These are phyloP conservation scores for Apiospora hydei DNA, from an alignment of 2,329 filamentous ascomycete genomes.

Conservation along the genomic window DNA sequence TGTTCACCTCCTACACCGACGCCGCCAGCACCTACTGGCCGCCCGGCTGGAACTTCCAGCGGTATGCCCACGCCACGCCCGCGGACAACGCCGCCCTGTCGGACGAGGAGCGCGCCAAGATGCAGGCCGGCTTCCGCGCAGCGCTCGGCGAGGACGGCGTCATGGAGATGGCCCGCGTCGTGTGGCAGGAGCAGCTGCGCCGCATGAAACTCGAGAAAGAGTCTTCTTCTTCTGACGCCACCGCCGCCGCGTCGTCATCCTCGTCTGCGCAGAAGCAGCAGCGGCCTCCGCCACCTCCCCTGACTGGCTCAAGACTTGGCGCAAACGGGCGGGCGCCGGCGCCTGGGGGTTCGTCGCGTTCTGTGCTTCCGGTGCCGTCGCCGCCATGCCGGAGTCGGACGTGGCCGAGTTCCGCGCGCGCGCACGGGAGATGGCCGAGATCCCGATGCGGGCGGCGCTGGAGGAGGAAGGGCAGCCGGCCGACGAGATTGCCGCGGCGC, in stretches of 20 bases:
- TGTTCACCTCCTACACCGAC: conserved; percentile 29
- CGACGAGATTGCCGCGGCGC: conserved; percentile 27
- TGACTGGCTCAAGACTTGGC: conserved; percentile 30
- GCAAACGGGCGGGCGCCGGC: conserved; percentile 18
- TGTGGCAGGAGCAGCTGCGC: conserved; percentile 26
- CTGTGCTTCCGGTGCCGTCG: neutral
- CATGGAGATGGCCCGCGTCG: conserved; percentile 24
- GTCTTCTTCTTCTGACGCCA: neutral
- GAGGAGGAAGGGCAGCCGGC: conserved; percentile 26
- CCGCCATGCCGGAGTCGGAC: neutral
- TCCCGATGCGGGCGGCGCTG: conserved; percentile 27
- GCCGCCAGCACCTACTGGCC: conserved; percentile 35
- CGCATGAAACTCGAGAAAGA: conserved; percentile 20
- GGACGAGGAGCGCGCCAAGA: conserved; percentile 31
- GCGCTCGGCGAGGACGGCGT: conserved; percentile 31
- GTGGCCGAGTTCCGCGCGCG: neutral
- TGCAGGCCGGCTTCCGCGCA: conserved; percentile 29
- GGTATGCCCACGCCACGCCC: conserved; percentile 28
- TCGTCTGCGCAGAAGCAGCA: neutral
- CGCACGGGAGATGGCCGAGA: conserved; percentile 24
- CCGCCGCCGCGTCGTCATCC: neutral
- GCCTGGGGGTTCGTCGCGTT: conserved; percentile 31
- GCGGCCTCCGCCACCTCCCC: conserved; percentile 2
- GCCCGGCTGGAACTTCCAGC: conserved; percentile 32
- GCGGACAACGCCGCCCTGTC: conserved; percentile 25